Evolutionary conservation across 2,329 filamentous ascomycete species (phyloP), one percentile per base, ranked within the genome.

Genomic region (Scleromitrula shiraiana): DNA sequence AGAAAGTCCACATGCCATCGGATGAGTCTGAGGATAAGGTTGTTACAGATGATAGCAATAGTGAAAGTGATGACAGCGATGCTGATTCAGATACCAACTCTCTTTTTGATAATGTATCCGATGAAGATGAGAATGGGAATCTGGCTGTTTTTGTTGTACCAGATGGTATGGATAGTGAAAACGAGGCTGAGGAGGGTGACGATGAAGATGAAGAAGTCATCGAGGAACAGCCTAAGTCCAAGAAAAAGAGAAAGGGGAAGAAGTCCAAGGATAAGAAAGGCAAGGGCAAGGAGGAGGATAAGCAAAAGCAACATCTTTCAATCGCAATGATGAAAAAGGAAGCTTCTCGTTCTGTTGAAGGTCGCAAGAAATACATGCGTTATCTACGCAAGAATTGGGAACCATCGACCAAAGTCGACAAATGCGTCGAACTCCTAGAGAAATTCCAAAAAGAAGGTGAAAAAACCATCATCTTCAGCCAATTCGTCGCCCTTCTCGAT

Each of bases 401-500:
- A 49, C 74, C 85, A 2, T 93, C 85, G 17, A 80, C 85, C 23
- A 93, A 91, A 65, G 80, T 88, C 24, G 76, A 79, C 19, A 82
- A 83, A 62, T 78, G 80, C 6, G 67, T 86, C 48, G 78, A 85
- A 46, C 72, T 90, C 6, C 68, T 91, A 2, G 51, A 56, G 5
- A 35, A 39, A n/a, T 63, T 64, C 36, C 50, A 54, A 48, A 55
- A 63, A 9, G 67, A 76, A 2, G 75, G 74, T 1, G 83, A 88
- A 63, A 91, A 91, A 65, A 87, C 83, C 0, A 83, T 93, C 46
- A 76, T 93, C 53, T 93, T 93, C 68, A 86, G 81, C 49, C 85
- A 89, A 58, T 93, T 86, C 69, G 90, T 87, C 0, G 81, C 84
- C 0, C 71, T 91, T 15, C 77, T 93, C 2, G 86, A 91, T 64